These are phyloP conservation scores for Dicorynia guianensis DNA, from an alignment of 306 rosid species.

Conservation along the genomic window DNA sequence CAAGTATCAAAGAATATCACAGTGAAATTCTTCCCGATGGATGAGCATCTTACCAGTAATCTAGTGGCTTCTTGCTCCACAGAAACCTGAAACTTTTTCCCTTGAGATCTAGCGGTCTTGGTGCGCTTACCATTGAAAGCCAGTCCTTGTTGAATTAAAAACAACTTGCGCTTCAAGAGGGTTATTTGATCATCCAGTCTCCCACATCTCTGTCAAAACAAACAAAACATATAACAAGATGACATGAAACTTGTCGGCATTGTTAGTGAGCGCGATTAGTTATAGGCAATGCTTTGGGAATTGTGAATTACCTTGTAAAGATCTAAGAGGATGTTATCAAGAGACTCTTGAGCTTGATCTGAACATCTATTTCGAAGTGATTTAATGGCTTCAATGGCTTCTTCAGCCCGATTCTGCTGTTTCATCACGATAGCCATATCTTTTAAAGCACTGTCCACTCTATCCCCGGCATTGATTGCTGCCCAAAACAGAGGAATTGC, in stretches of 20 bases:
- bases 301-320: slow-evolving; percentile 74
- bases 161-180: slow-evolving; percentile 82
- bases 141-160: slow-evolving; percentile 88
- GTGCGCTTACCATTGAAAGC: slow-evolving; percentile 99
- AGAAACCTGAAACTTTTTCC: slow-evolving; percentile 98
- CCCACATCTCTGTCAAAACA: slow-evolving; percentile 79
- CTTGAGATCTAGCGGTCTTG: slow-evolving; percentile 96
- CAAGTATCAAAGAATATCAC: not conserved
- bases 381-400: slow-evolving; percentile 96
- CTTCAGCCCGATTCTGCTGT: slow-evolving; percentile 94
- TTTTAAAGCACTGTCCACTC: slow-evolving; percentile 96
- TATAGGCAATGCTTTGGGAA: not conserved
- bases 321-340: slow-evolving; percentile 93
- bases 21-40: not conserved
- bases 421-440: slow-evolving; percentile 99
- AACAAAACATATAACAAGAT: not conserved
- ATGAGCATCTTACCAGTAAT: slow-evolving; percentile 64
- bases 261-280: not conserved
- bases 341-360: slow-evolving; percentile 97
- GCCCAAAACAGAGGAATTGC: slow-evolving; percentile 97
- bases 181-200: slow-evolving; percentile 90
- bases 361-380: slow-evolving; percentile 87
- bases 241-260: not conserved
- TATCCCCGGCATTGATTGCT: slow-evolving; percentile 93
- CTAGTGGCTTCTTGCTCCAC: slow-evolving; percentile 99